Evolutionary conservation across 768 basidiomycete species (phyloP), one percentile per base, ranked within the genome.

Genomic region (Russula brevipes): DNA sequence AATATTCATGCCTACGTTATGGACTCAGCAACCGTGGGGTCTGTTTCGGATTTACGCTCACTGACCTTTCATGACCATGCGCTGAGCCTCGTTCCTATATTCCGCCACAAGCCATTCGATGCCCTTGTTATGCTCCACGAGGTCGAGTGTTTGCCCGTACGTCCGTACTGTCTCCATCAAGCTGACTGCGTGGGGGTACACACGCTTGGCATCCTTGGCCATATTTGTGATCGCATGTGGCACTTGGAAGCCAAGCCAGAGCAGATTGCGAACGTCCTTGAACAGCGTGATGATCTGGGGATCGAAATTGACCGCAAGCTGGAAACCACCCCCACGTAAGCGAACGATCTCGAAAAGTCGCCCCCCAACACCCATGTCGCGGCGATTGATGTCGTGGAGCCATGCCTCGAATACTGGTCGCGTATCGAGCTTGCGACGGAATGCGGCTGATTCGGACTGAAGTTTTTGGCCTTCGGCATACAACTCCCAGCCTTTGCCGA

Each of bases 401-500:
- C 97, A 99, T 0, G 96, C 96, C 0, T 98, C 95, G 72, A 87
- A 98, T 11, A 99, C 89, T 0, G 93, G 91, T 10, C 87, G 82
- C 0, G 95, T 97, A 72, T 98, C 94, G 53, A 98, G 87, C 76
- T 98, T 99, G 75, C 91, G 91, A 51, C 93, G 86, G 83, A 99
- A 99, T 0, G 93, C 89, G 4, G 84, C 78, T 51, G 85, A 88
- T 74, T 98, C 97, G 35, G 88, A 87, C 70, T 98, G 94, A 1
- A 99, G 87, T 70, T 94, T 96, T 75, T 98, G 94, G 6, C 97
- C 97, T 70, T 99, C 97, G n/a, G 96, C 95, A 69, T 99, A 98
- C 63, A 94, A 85, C 71, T 98, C 95, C 96, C 97, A 99, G 7
- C 94, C 96, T 74, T 94, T 96, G 5, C 96, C 91, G 8, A 99